A percentile compares a stretch with the other conserved stretches of the same genome.
Conservation (phyloP, 306 rosid genomes). For the Cucurbita ficifolia region DNA sequence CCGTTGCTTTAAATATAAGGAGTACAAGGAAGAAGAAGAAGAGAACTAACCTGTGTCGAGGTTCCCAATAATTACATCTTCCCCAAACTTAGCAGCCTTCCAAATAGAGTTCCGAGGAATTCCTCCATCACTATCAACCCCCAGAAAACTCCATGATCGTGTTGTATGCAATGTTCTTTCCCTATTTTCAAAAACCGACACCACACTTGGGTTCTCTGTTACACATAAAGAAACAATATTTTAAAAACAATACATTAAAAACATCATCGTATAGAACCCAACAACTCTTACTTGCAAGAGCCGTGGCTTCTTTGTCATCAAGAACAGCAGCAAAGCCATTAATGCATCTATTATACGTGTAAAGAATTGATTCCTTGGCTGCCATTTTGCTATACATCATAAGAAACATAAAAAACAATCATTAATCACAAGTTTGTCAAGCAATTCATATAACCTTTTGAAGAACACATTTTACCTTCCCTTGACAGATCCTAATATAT, state of each 20-base stretch:
- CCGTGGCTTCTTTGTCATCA: constrained; percentile 32
- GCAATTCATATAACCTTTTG: neutral
- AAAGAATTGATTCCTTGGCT: constrained; percentile 40
- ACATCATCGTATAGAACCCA: neutral
- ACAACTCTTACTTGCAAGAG: constrained; percentile 26
- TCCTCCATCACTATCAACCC: neutral
- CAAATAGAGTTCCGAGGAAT: neutral
- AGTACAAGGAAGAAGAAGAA: too few relatives aligned
- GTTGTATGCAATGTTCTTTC: neutral
- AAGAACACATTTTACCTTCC: constrained; percentile 32
- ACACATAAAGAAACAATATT: neutral
- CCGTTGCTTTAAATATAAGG: too few relatives aligned
- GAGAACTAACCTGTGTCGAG: neutral
- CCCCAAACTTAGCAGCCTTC: neutral
- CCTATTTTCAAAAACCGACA: neutral
- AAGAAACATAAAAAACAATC: neutral
- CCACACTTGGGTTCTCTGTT: constrained; percentile 28
- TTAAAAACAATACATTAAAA: neutral
- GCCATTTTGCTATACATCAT: constrained; percentile 17
- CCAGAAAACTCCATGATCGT: neutral
- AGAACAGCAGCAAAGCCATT: constrained; percentile 75
- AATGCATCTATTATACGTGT: constrained; percentile 42
- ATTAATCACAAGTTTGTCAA: too few relatives aligned
- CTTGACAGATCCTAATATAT: constrained; percentile 28
- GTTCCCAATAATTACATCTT: neutral